Base-by-base conservation (phyloP, 257 asterid species). In the Coffea eugenioides region DNA sequence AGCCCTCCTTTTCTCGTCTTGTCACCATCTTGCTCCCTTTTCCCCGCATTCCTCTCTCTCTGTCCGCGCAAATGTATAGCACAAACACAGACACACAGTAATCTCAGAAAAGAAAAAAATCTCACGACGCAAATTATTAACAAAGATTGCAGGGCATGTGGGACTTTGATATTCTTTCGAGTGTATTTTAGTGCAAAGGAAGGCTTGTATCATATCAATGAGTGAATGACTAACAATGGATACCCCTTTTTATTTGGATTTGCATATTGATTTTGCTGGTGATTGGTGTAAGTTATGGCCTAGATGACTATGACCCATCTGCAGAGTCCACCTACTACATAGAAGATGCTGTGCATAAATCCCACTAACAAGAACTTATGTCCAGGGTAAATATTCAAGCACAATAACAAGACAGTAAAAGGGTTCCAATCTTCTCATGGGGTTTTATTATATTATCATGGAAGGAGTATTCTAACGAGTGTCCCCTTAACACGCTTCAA, bases 1-100 rank as follows among this genome's bases (percentile, higher is more conserved):
- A 51, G 43, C 25, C 64, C 62, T 43, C 54, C 79, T 81, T 81
- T 81, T 69, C 25, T 56, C 49, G 87, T 62, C 25, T 79, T 74
- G 87, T 84, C 87, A 84, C 71, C 79, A 51, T 81, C 87, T 45
- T 81, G 73, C 45, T 25, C 77, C 73, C 83, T 69, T 81, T 78
- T 78, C 64, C 70, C 82, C 43, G 69, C 74, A 75, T 69, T 80
- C 77, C 48, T 27, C 78, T 69, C 79, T 21, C 31, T 61, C 68
- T 10, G 39, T 64, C 69, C 10, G 0, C 20, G 8, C 34, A 3
- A 2, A 2, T 25, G 39, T n/a, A 8, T 62, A 18, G 27, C 69
- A 62, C 69, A 1, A 62, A 9, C 69, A 25, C 69, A 31, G 71
- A 66, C 71, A 66, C 71, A 15, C 45, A n/a, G 36, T 25, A 1